These are phyloP conservation scores for Venturia oleaginea DNA, from an alignment of 2,329 filamentous ascomycete genomes.

Conservation along the genomic window DNA sequence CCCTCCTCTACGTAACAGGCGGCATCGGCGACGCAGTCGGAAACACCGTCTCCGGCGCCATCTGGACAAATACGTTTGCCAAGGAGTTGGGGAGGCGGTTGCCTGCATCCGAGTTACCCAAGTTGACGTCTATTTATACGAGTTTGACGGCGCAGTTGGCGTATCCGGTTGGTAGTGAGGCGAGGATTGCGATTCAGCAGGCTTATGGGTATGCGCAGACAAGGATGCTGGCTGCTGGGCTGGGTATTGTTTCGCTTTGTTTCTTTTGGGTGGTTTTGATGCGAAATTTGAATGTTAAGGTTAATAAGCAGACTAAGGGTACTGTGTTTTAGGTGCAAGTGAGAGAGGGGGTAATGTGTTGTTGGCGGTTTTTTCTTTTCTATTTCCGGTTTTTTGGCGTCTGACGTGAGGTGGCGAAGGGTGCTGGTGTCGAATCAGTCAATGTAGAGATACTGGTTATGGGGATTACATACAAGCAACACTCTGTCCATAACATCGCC, in stretches of 20 bases:
- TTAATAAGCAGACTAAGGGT: conserved; percentile 16
- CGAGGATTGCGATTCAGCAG: conserved; percentile 12
- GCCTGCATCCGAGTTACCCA: not conserved
- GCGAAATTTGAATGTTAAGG: conserved; percentile 12
- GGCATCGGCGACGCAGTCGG: conserved; percentile 25
- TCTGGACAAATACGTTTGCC: conserved; percentile 25
- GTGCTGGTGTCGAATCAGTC: too few relatives aligned
- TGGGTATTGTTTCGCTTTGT: conserved; percentile 4
- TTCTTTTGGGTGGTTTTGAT: conserved; percentile 12
- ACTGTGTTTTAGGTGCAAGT: conserved; percentile 15
- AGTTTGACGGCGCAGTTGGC: conserved; percentile 12
- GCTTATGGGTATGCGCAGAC: conserved; percentile 15
- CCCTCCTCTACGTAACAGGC: conserved; percentile 22
- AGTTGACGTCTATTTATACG: conserved; percentile 10
- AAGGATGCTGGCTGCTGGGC: conserved; percentile 10
- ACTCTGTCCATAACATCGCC: too few relatives aligned
- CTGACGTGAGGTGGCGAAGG: too few relatives aligned
- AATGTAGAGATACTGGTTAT: too few relatives aligned
- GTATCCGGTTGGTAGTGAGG: conserved; percentile 12
- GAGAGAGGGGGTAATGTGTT: not conserved
- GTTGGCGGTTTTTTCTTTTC: not conserved
- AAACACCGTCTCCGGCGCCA: conserved; percentile 23
- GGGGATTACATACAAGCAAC: too few relatives aligned
- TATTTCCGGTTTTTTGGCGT: too few relatives aligned
- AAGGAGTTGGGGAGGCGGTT: not conserved